phyloP scores from a whole-genome alignment of 2,329 filamentous ascomycete genomes.

The Dryadomyces quercivorus region DNA sequence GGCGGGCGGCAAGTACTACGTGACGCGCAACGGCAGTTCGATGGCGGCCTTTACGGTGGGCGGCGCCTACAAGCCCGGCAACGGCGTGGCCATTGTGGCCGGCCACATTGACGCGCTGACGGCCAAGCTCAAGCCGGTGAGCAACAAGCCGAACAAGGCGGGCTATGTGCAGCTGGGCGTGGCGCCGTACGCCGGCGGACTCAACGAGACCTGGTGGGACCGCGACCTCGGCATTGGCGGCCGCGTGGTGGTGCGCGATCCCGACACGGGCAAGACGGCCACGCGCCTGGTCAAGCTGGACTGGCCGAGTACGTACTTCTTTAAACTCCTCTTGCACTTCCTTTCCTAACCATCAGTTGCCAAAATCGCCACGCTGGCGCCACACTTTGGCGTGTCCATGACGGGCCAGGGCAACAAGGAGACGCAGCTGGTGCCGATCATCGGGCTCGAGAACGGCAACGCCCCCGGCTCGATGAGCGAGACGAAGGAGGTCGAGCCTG shows the following conservation, averaged over 20 bases:
- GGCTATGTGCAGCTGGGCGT: constrained; percentile 86
- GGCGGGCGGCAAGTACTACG: constrained; percentile 43
- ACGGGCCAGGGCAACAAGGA: constrained; percentile 63
- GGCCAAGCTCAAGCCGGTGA: constrained; percentile 81
- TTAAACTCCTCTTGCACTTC: background rate
- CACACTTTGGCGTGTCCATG: constrained; percentile 77
- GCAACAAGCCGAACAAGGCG: constrained; percentile 68
- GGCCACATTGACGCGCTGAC: constrained; percentile 91
- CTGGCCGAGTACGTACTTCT: constrained; percentile 55
- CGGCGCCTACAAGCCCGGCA: constrained; percentile 22
- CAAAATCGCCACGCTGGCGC: constrained; percentile 79
- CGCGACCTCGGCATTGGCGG: constrained; percentile 86
- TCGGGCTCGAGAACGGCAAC: constrained; percentile 69
- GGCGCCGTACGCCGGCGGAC: constrained; percentile 78
- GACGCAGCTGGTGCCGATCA: constrained; percentile 87
- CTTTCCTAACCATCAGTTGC: constrained; percentile 40
- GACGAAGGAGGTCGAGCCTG: constrained; percentile 18
- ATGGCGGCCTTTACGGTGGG: constrained; percentile 25
- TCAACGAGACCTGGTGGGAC: constrained; percentile 95
- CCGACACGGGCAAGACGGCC: constrained; percentile 59
- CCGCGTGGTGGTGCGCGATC: constrained; percentile 70
- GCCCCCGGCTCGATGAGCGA: constrained; percentile 22
- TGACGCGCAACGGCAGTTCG: constrained; percentile 23
- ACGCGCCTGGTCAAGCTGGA: constrained; percentile 79
- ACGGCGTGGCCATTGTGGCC: constrained; percentile 42